These are phyloP conservation scores for Sechiopsis laciniata DNA, from an alignment of 306 rosid genomes.

Conservation along the genomic window DNA sequence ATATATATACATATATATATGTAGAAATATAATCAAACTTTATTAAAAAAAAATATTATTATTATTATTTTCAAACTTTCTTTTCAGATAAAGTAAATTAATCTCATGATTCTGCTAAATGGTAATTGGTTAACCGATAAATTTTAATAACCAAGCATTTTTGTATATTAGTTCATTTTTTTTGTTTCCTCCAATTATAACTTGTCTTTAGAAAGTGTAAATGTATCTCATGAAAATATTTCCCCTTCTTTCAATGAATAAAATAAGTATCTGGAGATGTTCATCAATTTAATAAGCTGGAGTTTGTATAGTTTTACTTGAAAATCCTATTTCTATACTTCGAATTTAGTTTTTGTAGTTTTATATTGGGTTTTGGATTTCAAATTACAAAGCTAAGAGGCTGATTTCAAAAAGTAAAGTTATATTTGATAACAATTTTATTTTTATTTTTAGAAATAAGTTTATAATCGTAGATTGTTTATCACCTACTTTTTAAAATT, in stretches of 20 bases:
- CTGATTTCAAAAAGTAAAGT: background rate
- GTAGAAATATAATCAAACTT: background rate
- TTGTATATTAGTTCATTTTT: background rate
- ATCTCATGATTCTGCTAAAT: background rate
- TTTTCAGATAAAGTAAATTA: background rate
- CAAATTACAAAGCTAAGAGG: background rate
- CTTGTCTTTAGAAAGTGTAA: background rate
- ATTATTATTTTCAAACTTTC: background rate
- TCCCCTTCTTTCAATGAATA: background rate
- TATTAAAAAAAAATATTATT: too few species aligned
- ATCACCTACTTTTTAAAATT: too few species aligned
- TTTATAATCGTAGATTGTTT: too few species aligned
- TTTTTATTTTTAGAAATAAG: too few species aligned
- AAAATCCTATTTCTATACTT: too few species aligned
- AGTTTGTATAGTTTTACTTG: background rate
- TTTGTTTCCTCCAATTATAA: background rate
- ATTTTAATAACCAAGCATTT: background rate
- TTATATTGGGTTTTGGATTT: background rate
- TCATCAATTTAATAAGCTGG: background rate
- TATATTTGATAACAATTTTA: too few species aligned
- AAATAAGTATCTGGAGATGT: background rate
- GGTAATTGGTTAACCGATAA: background rate
- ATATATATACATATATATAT: too few species aligned
- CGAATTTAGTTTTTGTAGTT: background rate
- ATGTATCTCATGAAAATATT: background rate